These are phyloP conservation scores for Ilyonectria robusta DNA, from an alignment of 2,329 filamentous ascomycete species.

Conservation along the genomic window DNA sequence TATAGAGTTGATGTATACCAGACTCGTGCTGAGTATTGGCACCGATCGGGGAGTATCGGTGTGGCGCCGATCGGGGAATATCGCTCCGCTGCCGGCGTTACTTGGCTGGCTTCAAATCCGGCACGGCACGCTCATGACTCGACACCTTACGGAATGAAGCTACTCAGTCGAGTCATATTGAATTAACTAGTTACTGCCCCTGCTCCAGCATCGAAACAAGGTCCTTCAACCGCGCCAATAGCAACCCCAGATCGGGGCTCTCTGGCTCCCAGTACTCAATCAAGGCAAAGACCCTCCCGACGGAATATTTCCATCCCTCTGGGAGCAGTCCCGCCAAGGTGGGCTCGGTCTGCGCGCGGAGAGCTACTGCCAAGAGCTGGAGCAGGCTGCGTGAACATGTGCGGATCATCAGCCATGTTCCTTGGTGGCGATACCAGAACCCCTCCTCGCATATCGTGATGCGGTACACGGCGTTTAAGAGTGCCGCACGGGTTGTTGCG, in stretches of 20 bases:
- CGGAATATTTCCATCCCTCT: constrained; percentile 27
- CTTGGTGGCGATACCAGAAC: constrained; percentile 41
- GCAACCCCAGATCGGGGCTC: constrained; percentile 28
- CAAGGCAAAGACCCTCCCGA: constrained; percentile 25
- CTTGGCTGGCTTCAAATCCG: neutral
- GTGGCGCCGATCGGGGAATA: constrained; percentile 27
- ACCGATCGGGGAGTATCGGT: constrained; percentile 29
- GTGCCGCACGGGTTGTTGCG: constrained; percentile 16
- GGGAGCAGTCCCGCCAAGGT: constrained; percentile 26
- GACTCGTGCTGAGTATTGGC: too few species aligned
- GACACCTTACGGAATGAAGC: neutral
- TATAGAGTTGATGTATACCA: too few species aligned
- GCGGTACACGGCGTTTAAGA: constrained; percentile 31
- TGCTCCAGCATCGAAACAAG: constrained; percentile 21
- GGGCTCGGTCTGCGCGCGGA: constrained; percentile 24
- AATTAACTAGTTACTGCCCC: constrained; percentile 2
- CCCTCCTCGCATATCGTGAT: constrained; percentile 34
- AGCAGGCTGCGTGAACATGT: constrained; percentile 39
- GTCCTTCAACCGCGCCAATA: constrained; percentile 28
- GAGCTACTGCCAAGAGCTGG: constrained; percentile 30
- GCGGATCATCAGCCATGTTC: constrained; percentile 42
- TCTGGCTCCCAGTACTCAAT: constrained; percentile 34
- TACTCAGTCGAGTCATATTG: neutral
- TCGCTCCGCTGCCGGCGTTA: constrained; percentile 1
- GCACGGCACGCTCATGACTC: constrained; percentile 14